A percentile compares a stretch with the other conserved stretches of the same genome.
These are phyloP conservation scores for Salvia miltiorrhiza DNA, from an alignment of 257 asterid species.

Conservation along the genomic window DNA sequence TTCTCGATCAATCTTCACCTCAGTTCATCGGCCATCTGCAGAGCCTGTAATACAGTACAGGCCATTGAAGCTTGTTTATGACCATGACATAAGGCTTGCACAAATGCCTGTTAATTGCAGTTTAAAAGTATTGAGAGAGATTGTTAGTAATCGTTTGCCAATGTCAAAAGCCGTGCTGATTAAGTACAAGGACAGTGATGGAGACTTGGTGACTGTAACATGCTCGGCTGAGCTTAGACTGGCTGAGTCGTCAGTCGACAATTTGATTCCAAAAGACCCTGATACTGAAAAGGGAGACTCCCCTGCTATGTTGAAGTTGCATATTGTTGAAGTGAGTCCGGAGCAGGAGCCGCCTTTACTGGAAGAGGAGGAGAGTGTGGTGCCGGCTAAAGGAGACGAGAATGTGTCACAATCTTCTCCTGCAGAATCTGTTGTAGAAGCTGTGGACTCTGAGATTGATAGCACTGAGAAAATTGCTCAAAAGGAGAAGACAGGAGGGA, in stretches of 20 bases:
- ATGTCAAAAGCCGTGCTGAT: slow-evolving; percentile 79
- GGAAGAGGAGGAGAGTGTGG: slow-evolving; percentile 69
- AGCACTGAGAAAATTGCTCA: slow-evolving; percentile 35
- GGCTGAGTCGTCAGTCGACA: slow-evolving; percentile 70
- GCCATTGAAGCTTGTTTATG: slow-evolving; percentile 87
- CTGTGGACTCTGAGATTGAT: slow-evolving; percentile 48
- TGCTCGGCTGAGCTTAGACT: slow-evolving; percentile 66
- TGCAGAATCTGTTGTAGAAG: slow-evolving; percentile 45
- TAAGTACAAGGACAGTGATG: slow-evolving; percentile 80
- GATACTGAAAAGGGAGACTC: slow-evolving; percentile 45
- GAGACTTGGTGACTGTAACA: slow-evolving; percentile 85
- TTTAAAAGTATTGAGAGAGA: slow-evolving; percentile 68
- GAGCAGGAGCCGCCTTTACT: slow-evolving; percentile 89
- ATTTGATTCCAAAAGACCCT: slow-evolving; percentile 38
- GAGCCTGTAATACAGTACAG: slow-evolving; percentile 44
- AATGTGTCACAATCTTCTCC: slow-evolving; percentile 43
- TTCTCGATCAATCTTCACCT: slow-evolving; percentile 7
- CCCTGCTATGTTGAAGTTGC: slow-evolving; percentile 67
- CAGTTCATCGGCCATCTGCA: slow-evolving; percentile 22
- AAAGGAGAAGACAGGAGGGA: slow-evolving; percentile 44
- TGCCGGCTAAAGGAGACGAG: slow-evolving; percentile 48
- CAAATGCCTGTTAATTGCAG: slow-evolving; percentile 79
- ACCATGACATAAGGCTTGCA: slow-evolving; percentile 88
- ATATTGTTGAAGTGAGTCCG: slow-evolving; percentile 87
- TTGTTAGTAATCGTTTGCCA: slow-evolving; percentile 67